Base-by-base conservation (phyloP, 208 protist genomes). In the Borovskyia barvae region DNA sequence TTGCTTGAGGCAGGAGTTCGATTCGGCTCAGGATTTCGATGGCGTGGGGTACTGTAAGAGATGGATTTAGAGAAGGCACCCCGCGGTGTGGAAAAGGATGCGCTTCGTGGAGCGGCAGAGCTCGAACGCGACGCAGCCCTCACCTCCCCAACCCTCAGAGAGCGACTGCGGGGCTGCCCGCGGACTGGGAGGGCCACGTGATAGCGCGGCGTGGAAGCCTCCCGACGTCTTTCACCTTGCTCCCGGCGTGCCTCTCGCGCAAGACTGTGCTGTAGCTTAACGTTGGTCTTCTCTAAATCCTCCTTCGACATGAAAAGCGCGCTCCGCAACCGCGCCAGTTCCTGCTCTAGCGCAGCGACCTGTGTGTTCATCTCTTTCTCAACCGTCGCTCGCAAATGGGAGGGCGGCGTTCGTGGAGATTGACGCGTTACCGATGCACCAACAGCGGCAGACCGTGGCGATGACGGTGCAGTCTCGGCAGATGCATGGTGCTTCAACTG, bases 301-400 rank as follows among this genome's bases (percentile, higher is more conserved):
- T 77, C 67, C 37, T 72, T 75, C 11, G 65, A 65, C 40, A 69
- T 47, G 24, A 80, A 55, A 12, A 88, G 47, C 12, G 48, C 28
- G 17, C 55, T 77, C 56, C 86, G 82, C 22, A 74, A 53, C 40
- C 80, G 86, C 48, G 82, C 75, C 20, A 93, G 70, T 60, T 85
- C 75, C 55, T 89, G 82, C 30, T 93, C 67, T 40, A 93, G 41
- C 26, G 62, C 53, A 0, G 54, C 67, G 25, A 88, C 58, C 25
- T 72, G 68, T 17, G 48, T 47, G 32, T 89, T n/a, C 74, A 51
- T 78, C 72, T 14, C 39, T 37, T 47, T 60, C 30, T 29, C 75
- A 65, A 7, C 36, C 49, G 19, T 28, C 32, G 19, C 36, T 49
- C 14, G 26, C 29, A 28, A 25, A 24, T n/a, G 28, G 40, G 7